phyloP scores from a whole-genome alignment of 2,329 filamentous ascomycete genomes.

The Blastomyces gilchristii region DNA sequence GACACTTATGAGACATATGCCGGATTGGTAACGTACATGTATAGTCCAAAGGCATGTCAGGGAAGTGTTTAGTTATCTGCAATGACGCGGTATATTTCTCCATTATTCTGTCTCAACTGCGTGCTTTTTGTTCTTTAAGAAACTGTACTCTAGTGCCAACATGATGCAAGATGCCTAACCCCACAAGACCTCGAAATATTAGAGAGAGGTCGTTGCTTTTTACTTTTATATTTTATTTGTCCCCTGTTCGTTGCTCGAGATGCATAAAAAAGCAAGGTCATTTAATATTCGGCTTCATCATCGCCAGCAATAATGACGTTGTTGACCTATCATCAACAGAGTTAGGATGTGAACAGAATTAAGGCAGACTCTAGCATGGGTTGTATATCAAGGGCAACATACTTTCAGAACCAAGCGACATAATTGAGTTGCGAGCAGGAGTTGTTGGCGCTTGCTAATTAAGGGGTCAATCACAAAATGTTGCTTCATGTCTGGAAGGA shows the following conservation, averaged over 20 bases:
- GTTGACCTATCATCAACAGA: conserved; percentile 48
- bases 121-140: neutral
- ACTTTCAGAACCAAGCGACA: conserved; percentile 97
- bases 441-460: conserved; percentile 95
- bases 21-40: neutral
- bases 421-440: conserved; percentile 90
- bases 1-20: neutral
- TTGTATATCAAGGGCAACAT: conserved; percentile 15
- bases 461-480: conserved; percentile 97
- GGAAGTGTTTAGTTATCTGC: neutral
- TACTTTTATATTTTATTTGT: neutral
- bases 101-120: conserved; percentile 4
- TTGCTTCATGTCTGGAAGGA: conserved; percentile 70
- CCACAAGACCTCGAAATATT: neutral
- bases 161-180: neutral
- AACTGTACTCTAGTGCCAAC: neutral
- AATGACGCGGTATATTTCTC: neutral
- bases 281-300: conserved; percentile 76
- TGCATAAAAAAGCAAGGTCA: neutral
- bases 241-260: neutral
- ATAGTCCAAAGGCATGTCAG: neutral
- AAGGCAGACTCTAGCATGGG: neutral
- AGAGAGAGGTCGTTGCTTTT: neutral
- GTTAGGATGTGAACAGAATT: conserved; percentile 14
- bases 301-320: conserved; percentile 87